Conservation (phyloP, 2,329 filamentous ascomycete genomes). For the Cylindrodendrum hubeiense region DNA sequence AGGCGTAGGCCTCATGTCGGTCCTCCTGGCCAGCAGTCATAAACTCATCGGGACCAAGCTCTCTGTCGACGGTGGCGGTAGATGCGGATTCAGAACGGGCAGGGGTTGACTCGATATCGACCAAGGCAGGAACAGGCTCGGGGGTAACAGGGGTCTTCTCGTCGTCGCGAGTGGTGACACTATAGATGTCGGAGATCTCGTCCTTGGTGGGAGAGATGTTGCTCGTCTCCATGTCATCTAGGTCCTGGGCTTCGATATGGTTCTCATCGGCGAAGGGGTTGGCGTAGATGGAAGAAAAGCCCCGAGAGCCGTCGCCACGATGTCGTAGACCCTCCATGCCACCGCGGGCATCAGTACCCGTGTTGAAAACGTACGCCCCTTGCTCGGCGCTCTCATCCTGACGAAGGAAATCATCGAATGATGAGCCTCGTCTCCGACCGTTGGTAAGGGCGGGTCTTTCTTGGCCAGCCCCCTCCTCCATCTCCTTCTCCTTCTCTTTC, state of each 20-base stretch:
- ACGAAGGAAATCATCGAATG: slow-evolving; percentile 71
- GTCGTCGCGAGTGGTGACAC: slow-evolving; percentile 62
- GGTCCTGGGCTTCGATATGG: slow-evolving; percentile 63
- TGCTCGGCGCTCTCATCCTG: slow-evolving; percentile 64
- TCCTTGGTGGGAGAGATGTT: slow-evolving; percentile 60
- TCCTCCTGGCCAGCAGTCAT: slow-evolving; percentile 65
- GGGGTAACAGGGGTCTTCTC: slow-evolving; percentile 31
- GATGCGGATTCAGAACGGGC: slow-evolving; percentile 35
- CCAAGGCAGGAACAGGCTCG: slow-evolving; percentile 46
- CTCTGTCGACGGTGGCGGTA: slow-evolving; percentile 52
- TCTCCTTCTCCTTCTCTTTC: slow-evolving; percentile 53
- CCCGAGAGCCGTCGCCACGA: slow-evolving; percentile 59
- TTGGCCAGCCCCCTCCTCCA: slow-evolving; percentile 32
- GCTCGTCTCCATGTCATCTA: slow-evolving; percentile 53
- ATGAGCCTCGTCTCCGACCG: slow-evolving; percentile 49
- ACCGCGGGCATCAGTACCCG: slow-evolving; percentile 60
- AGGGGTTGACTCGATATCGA: slow-evolving; percentile 47
- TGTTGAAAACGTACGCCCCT: slow-evolving; percentile 70
- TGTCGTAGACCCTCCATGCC: slow-evolving; percentile 62
- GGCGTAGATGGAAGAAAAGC: slow-evolving; percentile 61
- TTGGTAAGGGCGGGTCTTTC: neutral
- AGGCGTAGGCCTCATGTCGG: slow-evolving; percentile 64
- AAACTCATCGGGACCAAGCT: slow-evolving; percentile 59
- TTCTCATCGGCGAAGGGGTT: slow-evolving; percentile 73
- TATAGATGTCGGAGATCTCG: slow-evolving; percentile 69